phyloP scores from a whole-genome alignment of 148 eudicot genomes.

The Rhododendron molle region DNA sequence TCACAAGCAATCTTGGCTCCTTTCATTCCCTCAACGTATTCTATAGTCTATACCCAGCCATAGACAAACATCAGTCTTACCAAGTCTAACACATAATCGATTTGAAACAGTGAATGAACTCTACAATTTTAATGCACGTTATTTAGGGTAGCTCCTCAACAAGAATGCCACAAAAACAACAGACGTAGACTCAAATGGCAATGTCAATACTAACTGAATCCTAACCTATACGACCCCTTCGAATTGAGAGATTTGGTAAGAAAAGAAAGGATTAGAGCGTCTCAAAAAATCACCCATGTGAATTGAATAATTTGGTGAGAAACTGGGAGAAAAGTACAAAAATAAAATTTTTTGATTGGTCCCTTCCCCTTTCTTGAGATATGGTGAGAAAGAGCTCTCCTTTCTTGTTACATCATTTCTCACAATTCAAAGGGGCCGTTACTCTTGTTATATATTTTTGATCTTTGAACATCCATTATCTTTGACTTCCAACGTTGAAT shows the following conservation, averaged over 20 bases:
- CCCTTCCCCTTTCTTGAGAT: neutral
- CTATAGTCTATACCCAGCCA: neutral
- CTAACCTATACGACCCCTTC: too few species aligned
- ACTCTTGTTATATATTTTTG: neutral
- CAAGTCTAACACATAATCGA: neutral
- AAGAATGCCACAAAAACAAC: neutral
- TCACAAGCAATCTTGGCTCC: neutral
- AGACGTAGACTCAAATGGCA: neutral
- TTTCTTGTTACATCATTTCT: neutral
- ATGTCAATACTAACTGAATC: neutral
- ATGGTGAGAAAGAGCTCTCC: neutral
- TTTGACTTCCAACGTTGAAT: too few species aligned
- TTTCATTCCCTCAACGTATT: neutral
- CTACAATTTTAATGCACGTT: neutral
- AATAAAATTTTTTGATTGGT: neutral
- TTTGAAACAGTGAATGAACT: neutral
- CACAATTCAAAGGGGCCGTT: neutral
- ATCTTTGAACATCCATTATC: too few species aligned
- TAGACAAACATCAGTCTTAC: neutral
- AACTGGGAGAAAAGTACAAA: neutral
- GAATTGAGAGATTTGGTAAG: too few species aligned
- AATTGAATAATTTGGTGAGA: too few species aligned
- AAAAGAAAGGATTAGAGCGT: too few species aligned
- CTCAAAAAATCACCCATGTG: neutral
- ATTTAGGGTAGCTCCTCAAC: neutral